Evolutionary conservation across 2,329 filamentous ascomycete species (phyloP).

Genomic region (Fusarium robinianum): DNA sequence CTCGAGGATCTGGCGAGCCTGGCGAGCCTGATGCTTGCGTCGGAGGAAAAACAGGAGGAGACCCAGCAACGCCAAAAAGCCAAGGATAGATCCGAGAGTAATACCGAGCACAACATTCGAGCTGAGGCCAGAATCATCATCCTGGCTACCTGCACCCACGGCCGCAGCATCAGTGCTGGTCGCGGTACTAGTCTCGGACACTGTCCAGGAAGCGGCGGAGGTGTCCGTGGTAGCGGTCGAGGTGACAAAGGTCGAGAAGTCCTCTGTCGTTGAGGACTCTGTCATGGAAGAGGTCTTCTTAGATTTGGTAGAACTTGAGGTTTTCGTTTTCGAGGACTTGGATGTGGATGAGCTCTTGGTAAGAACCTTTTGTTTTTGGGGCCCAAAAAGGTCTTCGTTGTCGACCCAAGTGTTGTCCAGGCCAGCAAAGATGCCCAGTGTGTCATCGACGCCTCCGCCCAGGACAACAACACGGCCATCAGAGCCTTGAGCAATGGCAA

Average conservation of each 20-base stretch:
- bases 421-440: slow-evolving; percentile 78
- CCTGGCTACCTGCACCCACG: slow-evolving; percentile 32
- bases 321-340: slow-evolving; percentile 10
- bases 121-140: slow-evolving; percentile 41
- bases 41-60: slow-evolving; percentile 66
- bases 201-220: slow-evolving; percentile 31
- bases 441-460: slow-evolving; percentile 70
- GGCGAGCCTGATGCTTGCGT: slow-evolving; percentile 53
- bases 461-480: slow-evolving; percentile 74
- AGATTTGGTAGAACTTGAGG: slow-evolving; percentile 20
- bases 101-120: slow-evolving; percentile 73
- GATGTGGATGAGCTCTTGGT: slow-evolving; percentile 32
- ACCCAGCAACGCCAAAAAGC: slow-evolving; percentile 71
- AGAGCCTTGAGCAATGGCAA: slow-evolving; percentile 69
- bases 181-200: slow-evolving; percentile 33
- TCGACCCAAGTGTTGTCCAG: slow-evolving; percentile 79
- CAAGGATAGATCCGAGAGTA: slow-evolving; percentile 80
- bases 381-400: slow-evolving; percentile 64
- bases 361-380: slow-evolving; percentile 48
- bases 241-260: slow-evolving; percentile 35
- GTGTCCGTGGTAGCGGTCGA: slow-evolving; percentile 28
- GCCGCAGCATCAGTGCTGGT: slow-evolving; percentile 34
- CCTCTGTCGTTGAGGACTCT: slow-evolving; percentile 27
- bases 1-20: slow-evolving; percentile 44
- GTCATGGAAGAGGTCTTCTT: slow-evolving; percentile 39